Conservation (phyloP, 129 eudicot genomes). For the Sambucus nigra region DNA sequence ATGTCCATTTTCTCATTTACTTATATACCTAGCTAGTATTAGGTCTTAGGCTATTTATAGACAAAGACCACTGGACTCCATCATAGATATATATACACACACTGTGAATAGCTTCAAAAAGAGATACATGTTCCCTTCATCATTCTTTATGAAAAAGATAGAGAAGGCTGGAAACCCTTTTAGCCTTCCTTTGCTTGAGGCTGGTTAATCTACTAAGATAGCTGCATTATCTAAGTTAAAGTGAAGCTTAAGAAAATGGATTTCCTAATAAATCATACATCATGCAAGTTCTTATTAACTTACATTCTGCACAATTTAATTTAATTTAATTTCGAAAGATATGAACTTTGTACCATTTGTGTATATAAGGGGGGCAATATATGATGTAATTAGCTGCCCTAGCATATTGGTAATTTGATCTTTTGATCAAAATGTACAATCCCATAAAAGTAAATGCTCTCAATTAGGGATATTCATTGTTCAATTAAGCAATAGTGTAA, state of each 20-base stretch:
- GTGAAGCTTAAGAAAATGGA: neutral
- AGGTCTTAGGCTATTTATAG: conserved; percentile 1
- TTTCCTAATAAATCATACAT: neutral
- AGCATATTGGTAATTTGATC: no score
- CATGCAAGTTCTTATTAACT: neutral
- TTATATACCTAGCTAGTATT: neutral
- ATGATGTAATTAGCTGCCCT: no score
- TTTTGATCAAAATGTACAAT: no score
- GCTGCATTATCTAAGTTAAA: neutral
- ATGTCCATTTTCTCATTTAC: no score
- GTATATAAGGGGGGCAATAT: no score
- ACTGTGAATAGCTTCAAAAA: conserved; percentile 19
- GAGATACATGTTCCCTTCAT: conserved; percentile 23
- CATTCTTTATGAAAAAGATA: conserved; percentile 22
- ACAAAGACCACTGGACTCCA: neutral
- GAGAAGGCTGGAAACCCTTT: conserved; percentile 5
- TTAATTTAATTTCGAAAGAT: neutral
- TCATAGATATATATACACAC: conserved; percentile 1
- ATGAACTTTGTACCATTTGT: neutral
- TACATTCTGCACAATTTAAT: neutral
- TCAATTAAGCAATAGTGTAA: no score
- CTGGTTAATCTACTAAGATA: neutral
- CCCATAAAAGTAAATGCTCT: no score
- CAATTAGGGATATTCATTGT: no score
- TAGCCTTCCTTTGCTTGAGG: neutral